Conservation (phyloP, 345 rosid genomes). For the Eucalyptus guilfoylei region DNA sequence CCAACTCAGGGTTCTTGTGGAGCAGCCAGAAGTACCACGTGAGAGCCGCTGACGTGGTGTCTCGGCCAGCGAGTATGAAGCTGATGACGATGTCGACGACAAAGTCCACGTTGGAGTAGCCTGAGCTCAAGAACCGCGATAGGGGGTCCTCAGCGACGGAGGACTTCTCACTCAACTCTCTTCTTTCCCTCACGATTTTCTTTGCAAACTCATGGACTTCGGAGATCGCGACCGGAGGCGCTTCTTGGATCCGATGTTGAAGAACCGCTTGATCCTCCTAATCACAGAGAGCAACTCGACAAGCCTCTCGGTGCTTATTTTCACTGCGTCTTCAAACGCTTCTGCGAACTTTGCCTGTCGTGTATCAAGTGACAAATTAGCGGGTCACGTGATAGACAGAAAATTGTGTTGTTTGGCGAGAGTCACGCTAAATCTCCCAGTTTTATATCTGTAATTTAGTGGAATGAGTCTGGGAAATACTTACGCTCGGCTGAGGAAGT, state of each 20-base stretch:
- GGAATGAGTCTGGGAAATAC: conserved; percentile 16
- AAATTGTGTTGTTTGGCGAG: not conserved
- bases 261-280: not conserved
- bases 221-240: not conserved
- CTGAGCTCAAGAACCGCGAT: conserved; percentile 30
- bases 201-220: conserved; percentile 25
- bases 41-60: conserved; percentile 46
- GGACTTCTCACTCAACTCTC: not conserved
- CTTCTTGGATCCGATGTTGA: not conserved
- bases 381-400: not conserved
- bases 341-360: not conserved
- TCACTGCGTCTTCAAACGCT: not conserved
- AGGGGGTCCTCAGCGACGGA: conserved; percentile 29
- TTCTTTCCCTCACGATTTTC: conserved; percentile 37
- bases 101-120: conserved; percentile 19
- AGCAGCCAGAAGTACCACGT: conserved; percentile 22
- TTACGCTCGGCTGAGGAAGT: conserved; percentile 11
- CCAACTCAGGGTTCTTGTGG: not conserved
- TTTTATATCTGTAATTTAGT: conserved; percentile 24
- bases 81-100: conserved; percentile 38
- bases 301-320: not conserved
- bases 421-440: not conserved
- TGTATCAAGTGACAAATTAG: not conserved
- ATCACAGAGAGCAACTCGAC: not conserved
- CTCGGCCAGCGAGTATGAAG: conserved; percentile 41